Conservation (phyloP, 257 asterid species). For the Solanum megistacrolobum region DNA sequence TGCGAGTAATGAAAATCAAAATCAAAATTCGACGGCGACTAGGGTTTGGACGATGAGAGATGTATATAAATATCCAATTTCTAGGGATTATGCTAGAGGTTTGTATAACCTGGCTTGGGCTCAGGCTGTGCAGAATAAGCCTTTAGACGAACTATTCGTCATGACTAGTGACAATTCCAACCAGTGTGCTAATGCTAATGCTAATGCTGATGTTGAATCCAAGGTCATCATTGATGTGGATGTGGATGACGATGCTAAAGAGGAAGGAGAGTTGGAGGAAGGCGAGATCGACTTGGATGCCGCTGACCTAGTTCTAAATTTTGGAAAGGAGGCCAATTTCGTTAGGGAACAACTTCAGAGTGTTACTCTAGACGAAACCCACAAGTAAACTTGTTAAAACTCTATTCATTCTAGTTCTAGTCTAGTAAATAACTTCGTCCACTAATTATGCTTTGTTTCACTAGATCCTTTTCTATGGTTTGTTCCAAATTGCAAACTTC, state of each 20-base stretch:
- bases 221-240: conserved; percentile 36
- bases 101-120: conserved; percentile 92
- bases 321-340: conserved; percentile 23
- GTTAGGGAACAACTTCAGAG: conserved; percentile 40
- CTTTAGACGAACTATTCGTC: conserved; percentile 59
- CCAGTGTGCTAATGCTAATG: neutral
- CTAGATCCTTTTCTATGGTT: conserved; percentile 50
- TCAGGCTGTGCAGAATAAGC: conserved; percentile 89
- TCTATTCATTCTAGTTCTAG: neutral
- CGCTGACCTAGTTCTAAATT: conserved; percentile 29
- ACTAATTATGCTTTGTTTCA: conserved; percentile 5
- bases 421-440: neutral
- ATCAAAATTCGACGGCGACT: conserved; percentile 29
- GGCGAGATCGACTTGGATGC: conserved; percentile 98
- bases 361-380: conserved; percentile 37
- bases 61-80: conserved; percentile 52
- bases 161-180: conserved; percentile 23
- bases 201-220: neutral
- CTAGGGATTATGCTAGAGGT: conserved; percentile 51
- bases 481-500: conserved; percentile 41
- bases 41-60: conserved; percentile 86
- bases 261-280: conserved; percentile 94
- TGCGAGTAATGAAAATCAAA: neutral
- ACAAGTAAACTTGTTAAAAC: conserved; percentile 42
- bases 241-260: conserved; percentile 56